These are phyloP conservation scores for Barbarea vulgaris DNA, from an alignment of 345 rosid species.

Conservation along the genomic window DNA sequence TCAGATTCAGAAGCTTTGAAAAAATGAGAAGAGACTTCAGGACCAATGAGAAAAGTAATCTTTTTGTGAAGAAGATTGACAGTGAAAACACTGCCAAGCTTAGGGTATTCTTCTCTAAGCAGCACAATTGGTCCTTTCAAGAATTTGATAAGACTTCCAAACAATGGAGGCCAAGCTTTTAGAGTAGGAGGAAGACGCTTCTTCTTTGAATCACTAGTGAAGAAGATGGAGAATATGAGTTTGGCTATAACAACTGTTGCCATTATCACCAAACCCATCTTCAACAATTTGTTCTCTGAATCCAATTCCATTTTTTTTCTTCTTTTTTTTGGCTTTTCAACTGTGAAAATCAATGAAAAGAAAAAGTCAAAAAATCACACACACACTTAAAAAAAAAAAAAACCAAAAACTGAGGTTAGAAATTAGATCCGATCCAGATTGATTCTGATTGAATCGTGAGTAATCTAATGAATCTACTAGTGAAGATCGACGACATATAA, in stretches of 20 bases:
- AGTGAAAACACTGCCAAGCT: conserved; percentile 92
- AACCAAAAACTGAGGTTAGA: background rate
- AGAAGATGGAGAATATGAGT: conserved; percentile 54
- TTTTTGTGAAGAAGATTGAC: conserved; percentile 69
- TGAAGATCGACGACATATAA: too few species aligned
- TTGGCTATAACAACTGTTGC: conserved; percentile 77
- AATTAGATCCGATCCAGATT: conserved; percentile 21
- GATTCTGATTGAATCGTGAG: background rate
- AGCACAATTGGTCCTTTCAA: conserved; percentile 78
- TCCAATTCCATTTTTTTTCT: conserved; percentile 46
- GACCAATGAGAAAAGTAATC: conserved; percentile 91
- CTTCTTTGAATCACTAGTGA: conserved; percentile 58
- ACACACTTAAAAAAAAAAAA: too few species aligned
- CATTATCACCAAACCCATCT: conserved; percentile 56
- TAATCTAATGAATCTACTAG: conserved; percentile 7
- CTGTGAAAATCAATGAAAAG: conserved; percentile 8
- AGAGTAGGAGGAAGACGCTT: conserved; percentile 81
- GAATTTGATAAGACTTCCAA: conserved; percentile 77
- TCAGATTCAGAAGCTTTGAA: conserved; percentile 90
- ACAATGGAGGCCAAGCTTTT: conserved; percentile 55
- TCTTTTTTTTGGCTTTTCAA: background rate
- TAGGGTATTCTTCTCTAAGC: conserved; percentile 86
- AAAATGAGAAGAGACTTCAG: conserved; percentile 96
- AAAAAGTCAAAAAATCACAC: conserved; percentile 2
- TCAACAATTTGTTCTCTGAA: conserved; percentile 58